Base-by-base conservation (phyloP, 1,284 basidiomycete species). In the Meripilus lineatus region DNA sequence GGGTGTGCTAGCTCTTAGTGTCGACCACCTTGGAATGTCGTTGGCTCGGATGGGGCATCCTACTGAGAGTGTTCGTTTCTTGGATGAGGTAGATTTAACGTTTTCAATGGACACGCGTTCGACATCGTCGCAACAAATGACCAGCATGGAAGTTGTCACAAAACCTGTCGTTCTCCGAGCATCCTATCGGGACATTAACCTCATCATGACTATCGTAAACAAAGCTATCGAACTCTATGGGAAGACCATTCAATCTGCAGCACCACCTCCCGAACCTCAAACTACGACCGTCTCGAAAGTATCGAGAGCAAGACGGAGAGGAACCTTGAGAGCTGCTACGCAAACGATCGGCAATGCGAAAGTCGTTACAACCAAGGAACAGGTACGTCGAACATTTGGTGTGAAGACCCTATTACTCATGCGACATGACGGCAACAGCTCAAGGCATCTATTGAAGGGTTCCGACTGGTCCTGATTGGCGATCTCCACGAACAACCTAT, bases 401-500 rank as follows among this genome's bases (percentile, higher is more conserved):
- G 30, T 35, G 44, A 21, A 24, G n/a, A 15, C 32, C 6, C 22
- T 44, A 18, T 32, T 17, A 23, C 17, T 20, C 14, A 26, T 25
- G 26, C 38, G n/a, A n/a, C n/a, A 5, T 44, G 13, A n/a, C 42
- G 22, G 20, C 13, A 6, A 2, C 28, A 94, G 87, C 72, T 96
- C 49, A 87, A 84, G 59, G 88, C 80, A 0, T 81, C 81, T 0
- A 79, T 95, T 49, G 90, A 94, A 50, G 95, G 95, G 3, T 87
- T 99, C 67, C 88, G 94, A 50, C 70, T 99, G 24, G 82, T 99
- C 38, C 72, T 99, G 25, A 96, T 99, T 49, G 93, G 95, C 3
- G 96, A 99, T 63, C 66, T 93, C 47, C 89, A 99, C 57, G 94
- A 98, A 56, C 85, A 98, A 57, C 96, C 96, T 0, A 79, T 98